Evolutionary conservation across 176 grass and related monocot genomes (phyloP).

Genomic region (Coix lacrymajobi): DNA sequence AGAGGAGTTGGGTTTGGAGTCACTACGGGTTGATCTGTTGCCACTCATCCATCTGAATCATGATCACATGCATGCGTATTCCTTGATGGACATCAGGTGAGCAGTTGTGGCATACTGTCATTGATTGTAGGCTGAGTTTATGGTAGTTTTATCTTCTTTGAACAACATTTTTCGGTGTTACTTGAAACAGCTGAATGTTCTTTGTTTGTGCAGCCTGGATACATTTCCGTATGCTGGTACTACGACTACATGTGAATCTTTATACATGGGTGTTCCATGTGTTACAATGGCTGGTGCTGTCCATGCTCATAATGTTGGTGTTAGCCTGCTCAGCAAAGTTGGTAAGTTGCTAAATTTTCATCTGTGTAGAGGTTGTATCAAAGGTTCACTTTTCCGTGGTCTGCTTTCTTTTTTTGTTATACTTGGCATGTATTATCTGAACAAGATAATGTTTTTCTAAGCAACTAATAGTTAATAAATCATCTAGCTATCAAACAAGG

Average conservation of each 20-base stretch:
- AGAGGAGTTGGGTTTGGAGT: conserved; percentile 79
- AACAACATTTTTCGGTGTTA: background rate
- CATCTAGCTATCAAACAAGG: background rate
- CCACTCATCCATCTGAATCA: conserved; percentile 97
- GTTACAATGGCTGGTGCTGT: conserved; percentile 97
- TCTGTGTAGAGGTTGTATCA: background rate
- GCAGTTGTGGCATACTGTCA: background rate
- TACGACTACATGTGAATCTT: conserved; percentile 94
- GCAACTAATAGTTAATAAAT: background rate
- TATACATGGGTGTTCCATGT: conserved; percentile 99
- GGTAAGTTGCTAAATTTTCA: conserved; percentile 41
- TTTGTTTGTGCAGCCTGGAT: conserved; percentile 67
- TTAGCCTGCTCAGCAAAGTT: conserved; percentile 89
- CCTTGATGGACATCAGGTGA: conserved; percentile 97
- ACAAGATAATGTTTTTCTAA: background rate
- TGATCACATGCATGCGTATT: conserved; percentile 99
- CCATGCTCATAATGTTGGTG: conserved; percentile 99
- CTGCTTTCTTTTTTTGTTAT: background rate
- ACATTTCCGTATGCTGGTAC: conserved; percentile 99
- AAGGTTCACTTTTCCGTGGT: background rate
- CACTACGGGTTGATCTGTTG: conserved; percentile 83
- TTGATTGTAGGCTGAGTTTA: background rate
- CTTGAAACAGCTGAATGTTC: conserved; percentile 7
- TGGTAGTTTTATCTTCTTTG: background rate
- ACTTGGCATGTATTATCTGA: background rate